Conservation (phyloP, 78 protist genomes). For the Guillardia theta region DNA sequence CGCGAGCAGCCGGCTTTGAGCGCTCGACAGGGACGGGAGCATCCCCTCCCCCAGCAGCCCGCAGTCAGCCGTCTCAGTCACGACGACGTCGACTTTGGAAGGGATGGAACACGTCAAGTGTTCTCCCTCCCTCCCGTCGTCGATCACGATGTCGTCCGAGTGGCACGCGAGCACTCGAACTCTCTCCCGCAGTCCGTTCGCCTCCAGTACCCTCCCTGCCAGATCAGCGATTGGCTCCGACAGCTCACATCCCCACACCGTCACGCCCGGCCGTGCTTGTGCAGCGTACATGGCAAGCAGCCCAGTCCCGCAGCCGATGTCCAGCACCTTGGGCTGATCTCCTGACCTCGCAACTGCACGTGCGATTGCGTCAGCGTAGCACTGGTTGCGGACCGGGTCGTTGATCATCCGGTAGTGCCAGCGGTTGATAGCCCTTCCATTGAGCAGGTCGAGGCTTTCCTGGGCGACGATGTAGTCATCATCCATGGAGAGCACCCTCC, state of each 20-base stretch:
- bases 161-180: neutral
- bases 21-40: neutral
- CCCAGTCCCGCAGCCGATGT: neutral
- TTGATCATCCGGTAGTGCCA: conserved; percentile 13
- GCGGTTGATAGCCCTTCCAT: neutral
- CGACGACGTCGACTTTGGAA: neutral
- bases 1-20: neutral
- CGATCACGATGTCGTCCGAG: neutral
- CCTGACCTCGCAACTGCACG: neutral
- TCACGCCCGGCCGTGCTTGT: neutral
- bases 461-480: neutral
- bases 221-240: neutral
- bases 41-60: neutral
- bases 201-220: neutral
- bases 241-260: neutral
- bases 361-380: neutral
- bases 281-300: neutral
- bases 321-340: neutral
- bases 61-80: conserved; percentile 7
- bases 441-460: neutral
- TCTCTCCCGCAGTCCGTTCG: neutral
- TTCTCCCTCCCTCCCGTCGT: neutral
- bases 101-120: neutral
- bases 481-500: neutral
- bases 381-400: neutral